Evolutionary conservation across 495 filamentous ascomycete species (phyloP).

Genomic region (Alectoria sarmentosa): DNA sequence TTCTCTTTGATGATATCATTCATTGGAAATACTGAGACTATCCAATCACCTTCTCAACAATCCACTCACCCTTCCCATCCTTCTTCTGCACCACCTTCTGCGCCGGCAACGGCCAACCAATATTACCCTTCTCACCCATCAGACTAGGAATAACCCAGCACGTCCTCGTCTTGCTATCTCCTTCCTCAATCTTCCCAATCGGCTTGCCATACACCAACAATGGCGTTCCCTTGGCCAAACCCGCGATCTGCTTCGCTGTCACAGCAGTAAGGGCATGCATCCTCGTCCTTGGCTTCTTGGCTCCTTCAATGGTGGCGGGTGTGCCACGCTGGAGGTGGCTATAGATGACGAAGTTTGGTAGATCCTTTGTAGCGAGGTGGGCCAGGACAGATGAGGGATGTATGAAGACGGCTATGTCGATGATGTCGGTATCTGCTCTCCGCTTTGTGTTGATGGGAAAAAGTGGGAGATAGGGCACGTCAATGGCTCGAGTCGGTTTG

Average conservation of each 20-base stretch:
- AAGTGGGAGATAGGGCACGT: conserved; percentile 86
- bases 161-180: conserved; percentile 51
- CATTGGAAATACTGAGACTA: not conserved
- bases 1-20: too few relatives aligned
- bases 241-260: conserved; percentile 66
- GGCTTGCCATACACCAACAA: conserved; percentile 83
- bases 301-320: conserved; percentile 37
- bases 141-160: conserved; percentile 75
- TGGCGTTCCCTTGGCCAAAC: conserved; percentile 77
- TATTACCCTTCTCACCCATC: conserved; percentile 56
- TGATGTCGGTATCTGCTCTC: conserved; percentile 27
- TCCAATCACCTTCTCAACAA: conserved; percentile 47
- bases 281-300: conserved; percentile 64
- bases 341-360: conserved; percentile 84
- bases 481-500: conserved; percentile 72
- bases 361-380: conserved; percentile 57
- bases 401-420: conserved; percentile 64
- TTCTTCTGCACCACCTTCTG: conserved; percentile 76
- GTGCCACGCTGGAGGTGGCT: conserved; percentile 70
- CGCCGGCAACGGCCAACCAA: conserved; percentile 79
- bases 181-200: conserved; percentile 67
- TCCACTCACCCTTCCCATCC: conserved; percentile 66
- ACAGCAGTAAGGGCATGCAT: conserved; percentile 84
- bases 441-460: conserved; percentile 50
- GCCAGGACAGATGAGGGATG: conserved; percentile 79